Base-by-base conservation (phyloP, 805 yeast genomes). In the Saccharomycodes ludwigii region DNA sequence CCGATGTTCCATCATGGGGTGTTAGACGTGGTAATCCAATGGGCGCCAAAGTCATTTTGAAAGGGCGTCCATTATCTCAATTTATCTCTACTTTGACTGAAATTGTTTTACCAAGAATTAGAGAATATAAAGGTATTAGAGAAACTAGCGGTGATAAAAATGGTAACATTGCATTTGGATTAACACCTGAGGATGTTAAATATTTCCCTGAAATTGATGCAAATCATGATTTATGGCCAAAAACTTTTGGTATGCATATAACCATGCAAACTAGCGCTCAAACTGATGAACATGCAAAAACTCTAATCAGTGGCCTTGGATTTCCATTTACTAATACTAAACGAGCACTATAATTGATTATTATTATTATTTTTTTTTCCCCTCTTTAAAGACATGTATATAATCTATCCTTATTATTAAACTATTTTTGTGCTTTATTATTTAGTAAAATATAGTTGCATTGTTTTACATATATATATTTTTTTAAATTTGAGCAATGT, bases 151-250 rank as follows among this genome's bases (percentile, higher is more conserved):
- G 97, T 38, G 96, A 86, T 55, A 65, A 68, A 33, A 69, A 66
- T 47, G 99, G 98, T 36, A 81, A 83, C 53, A 69, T 93, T 36
- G 68, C 91, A 7, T 76, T 91, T 50, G 95, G 95, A 27, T 58
- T 91, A 44, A 71, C 70, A 24, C 73, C 82, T 2, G 82, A 78
- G 33, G 84, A 82, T 46, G 72, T 81, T 32, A 73, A 71, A 46
- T 68, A 66, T 49, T 91, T 91, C 69, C 99, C 99, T 3, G 98
- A 91, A 58, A 74, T 91, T 39, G 95, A 86, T 51, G 71, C 76
- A 36, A 84, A 80, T 57, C 84, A 77, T 52, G 97, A 88, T 54
- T 62, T 80, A 41, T 91, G 88, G 82, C 86, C 94, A 23, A 71
- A 65, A 41, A 73, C 85, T 19, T 83, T 76, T 51, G 96, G 95